These are phyloP conservation scores for Venturia aucupariae DNA, from an alignment of 2,329 filamentous ascomycete genomes.

Conservation along the genomic window DNA sequence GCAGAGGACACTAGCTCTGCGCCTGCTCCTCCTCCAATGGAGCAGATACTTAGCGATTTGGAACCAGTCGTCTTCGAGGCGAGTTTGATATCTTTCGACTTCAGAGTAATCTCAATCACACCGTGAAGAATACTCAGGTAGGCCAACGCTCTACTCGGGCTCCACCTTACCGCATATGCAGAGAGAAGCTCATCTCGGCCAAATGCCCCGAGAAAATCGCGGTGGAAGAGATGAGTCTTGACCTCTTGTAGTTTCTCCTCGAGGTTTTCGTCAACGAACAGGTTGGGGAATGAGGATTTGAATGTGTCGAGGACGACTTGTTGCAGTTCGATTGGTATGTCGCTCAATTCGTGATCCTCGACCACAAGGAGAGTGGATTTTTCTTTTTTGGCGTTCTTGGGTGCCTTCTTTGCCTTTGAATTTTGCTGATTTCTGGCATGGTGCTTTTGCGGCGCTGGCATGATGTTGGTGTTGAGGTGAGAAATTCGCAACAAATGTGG, in stretches of 20 bases:
- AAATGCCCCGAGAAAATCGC: constrained; percentile 79
- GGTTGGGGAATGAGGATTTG: constrained; percentile 48
- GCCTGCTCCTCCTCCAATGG: constrained; percentile 56
- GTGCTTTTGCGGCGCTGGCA: constrained; percentile 1
- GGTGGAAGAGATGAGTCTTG: constrained; percentile 75
- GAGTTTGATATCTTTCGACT: constrained; percentile 9
- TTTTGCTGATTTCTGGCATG: constrained; percentile 1
- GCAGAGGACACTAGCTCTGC: constrained; percentile 58
- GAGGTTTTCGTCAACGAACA: constrained; percentile 35
- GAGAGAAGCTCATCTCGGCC: constrained; percentile 59
- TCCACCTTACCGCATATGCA: constrained; percentile 86
- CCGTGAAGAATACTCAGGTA: constrained; percentile 56
- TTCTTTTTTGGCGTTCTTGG: background rate
- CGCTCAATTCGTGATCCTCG: background rate
- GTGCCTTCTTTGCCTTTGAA: background rate
- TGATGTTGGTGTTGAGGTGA: background rate
- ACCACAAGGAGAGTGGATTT: background rate
- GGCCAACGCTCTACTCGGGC: constrained; percentile 71
- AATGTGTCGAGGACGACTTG: constrained; percentile 69
- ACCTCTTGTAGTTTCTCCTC: constrained; percentile 62
- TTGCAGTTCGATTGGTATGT: constrained; percentile 46
- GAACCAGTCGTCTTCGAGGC: background rate
- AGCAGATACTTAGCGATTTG: constrained; percentile 35
- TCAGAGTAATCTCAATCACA: constrained; percentile 22
- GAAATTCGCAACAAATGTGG: background rate